Evolutionary conservation across 192 early-diverging fungal species (phyloP), one percentile per base, ranked within the genome.

Genomic region (Coemansia sp.): DNA sequence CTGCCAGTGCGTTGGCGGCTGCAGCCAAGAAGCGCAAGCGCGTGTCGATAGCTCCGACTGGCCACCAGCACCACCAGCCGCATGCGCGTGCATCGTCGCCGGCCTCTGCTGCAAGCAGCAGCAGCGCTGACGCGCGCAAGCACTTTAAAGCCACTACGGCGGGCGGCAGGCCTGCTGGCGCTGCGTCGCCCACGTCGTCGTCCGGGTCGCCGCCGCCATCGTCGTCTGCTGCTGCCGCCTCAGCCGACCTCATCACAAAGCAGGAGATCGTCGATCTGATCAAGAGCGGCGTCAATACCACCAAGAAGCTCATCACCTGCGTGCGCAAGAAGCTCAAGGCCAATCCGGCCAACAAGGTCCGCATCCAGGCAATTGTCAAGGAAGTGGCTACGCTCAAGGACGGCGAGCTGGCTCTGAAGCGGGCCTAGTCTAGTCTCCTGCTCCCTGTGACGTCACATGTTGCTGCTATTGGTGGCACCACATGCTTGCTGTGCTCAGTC

Each of bases 271-370:
- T 91, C 15, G 78, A 84, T 4, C 45, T 89, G 25, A 86, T 88
- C 57, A 86, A 76, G 40, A 83, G 74, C 36, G 73, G 80, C 15
- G 84, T 83, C 56, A 71, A 87, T 74, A 87, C 86, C 3, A 89
- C 89, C 32, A 86, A 87, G 66, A 88, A 90, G 29, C 81, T 92
- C 17, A 84, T 92, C 40, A 70, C 76, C 39, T 77, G 74, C 11
- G 82, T 92, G 65, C 86, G 87, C 38, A 86, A 75, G 62, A 87
- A 89, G 61, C 83, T 92, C 54, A 86, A 84, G 78, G 82, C 76
- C n/a, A 77, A 79, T 46, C 73, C 82, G 0, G 68, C 67, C 3
- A 84, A 84, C 74, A 65, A 69, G 57, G 45, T 37, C 5, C 71
- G 70, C 24, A 70, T 84, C 49, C 71, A 79, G 42, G 41, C 56